A percentile compares a stretch with the other conserved stretches of the same genome.
Conservation (phyloP, 2,329 filamentous ascomycete genomes). For the Xylariaceae sp. region DNA sequence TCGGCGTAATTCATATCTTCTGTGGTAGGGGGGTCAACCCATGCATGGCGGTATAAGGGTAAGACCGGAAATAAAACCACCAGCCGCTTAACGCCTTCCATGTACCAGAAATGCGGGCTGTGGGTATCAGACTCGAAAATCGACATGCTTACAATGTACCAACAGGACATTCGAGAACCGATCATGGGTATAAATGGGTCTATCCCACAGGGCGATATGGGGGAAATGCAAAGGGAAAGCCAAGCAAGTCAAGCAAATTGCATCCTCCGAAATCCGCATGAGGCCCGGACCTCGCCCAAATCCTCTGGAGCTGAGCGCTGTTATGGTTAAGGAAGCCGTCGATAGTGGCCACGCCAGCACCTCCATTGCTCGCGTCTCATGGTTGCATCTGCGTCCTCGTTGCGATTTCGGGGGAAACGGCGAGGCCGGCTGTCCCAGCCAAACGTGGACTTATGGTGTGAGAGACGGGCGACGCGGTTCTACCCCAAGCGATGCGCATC, state of each 20-base stretch:
- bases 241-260: slow-evolving; percentile 7
- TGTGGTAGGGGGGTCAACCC: not conserved
- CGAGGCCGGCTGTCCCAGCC: too few species aligned
- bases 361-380: too few species aligned
- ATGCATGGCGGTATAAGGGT: not conserved
- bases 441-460: too few species aligned
- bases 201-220: slow-evolving; percentile 9
- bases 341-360: too few species aligned
- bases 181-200: slow-evolving; percentile 12
- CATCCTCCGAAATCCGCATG: too few species aligned
- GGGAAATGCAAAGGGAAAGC: too few species aligned
- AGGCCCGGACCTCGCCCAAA: too few species aligned
- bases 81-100: slow-evolving; percentile 15
- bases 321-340: too few species aligned
- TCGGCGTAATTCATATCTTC: slow-evolving; percentile 1
- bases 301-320: too few species aligned
- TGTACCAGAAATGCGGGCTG: slow-evolving; percentile 14
- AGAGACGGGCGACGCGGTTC: not conserved
- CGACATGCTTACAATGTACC: slow-evolving; percentile 9
- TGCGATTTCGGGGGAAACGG: too few species aligned
- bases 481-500: slow-evolving; percentile 15
- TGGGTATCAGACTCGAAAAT: slow-evolving; percentile 12
- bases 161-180: slow-evolving; percentile 8
- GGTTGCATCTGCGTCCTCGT: too few species aligned
- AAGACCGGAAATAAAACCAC: slow-evolving; percentile 7